Percentiles rank a stretch among this genome's conserved stretches.
Conservation (phyloP, 2,329 filamentous ascomycete genomes). For the Scytalidium sp. region DNA sequence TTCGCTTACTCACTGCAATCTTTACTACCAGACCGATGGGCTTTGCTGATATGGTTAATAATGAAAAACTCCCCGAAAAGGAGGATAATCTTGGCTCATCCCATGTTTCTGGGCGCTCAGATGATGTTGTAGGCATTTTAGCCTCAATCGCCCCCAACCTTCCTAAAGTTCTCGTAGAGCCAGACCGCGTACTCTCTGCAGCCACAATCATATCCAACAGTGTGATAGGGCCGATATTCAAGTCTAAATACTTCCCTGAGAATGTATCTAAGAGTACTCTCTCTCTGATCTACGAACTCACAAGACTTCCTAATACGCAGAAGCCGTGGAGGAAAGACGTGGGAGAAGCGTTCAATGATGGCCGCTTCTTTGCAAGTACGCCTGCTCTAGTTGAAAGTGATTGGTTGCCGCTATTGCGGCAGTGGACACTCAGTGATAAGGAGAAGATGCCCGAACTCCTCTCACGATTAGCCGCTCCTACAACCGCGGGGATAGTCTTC, state of each 20-base stretch:
- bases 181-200: slow-evolving; percentile 76
- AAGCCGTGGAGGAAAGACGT: slow-evolving; percentile 95
- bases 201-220: slow-evolving; percentile 79
- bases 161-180: slow-evolving; percentile 78
- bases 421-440: slow-evolving; percentile 85
- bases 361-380: slow-evolving; percentile 75
- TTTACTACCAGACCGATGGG: slow-evolving; percentile 85
- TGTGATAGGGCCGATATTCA: slow-evolving; percentile 77
- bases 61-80: slow-evolving; percentile 36
- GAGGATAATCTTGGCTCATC: slow-evolving; percentile 31
- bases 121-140: slow-evolving; percentile 79
- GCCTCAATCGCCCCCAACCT: slow-evolving; percentile 76
- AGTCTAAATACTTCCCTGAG: slow-evolving; percentile 82
- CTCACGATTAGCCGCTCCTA: slow-evolving; percentile 74
- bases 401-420: slow-evolving; percentile 81
- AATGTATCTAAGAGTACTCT: slow-evolving; percentile 73
- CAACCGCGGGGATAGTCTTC: slow-evolving; percentile 94
- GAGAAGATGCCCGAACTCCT: slow-evolving; percentile 82
- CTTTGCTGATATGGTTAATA: slow-evolving; percentile 59
- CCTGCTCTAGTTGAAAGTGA: slow-evolving; percentile 62
- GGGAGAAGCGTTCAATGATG: slow-evolving; percentile 86
- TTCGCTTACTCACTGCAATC: slow-evolving; percentile 84
- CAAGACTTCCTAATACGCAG: slow-evolving; percentile 73
- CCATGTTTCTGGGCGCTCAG: slow-evolving; percentile 41
- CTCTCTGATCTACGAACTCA: slow-evolving; percentile 71